phyloP scores from a whole-genome alignment of 257 asterid genomes.

The Solanum stenotomum region DNA sequence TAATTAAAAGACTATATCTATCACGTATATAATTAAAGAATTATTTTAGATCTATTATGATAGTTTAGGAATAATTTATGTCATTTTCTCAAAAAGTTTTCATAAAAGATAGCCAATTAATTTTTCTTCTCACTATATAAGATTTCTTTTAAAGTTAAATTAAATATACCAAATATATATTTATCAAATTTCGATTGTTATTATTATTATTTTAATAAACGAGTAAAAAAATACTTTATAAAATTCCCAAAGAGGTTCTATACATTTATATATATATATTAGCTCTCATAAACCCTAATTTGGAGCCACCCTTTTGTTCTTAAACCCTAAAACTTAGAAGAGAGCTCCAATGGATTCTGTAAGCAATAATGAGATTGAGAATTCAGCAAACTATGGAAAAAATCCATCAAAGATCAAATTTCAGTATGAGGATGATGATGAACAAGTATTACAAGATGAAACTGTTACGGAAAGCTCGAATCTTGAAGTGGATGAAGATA shows the following conservation, averaged over 20 bases:
- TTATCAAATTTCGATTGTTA: not conserved
- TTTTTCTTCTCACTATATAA: too few species aligned
- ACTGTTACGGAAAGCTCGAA: conserved; percentile 48
- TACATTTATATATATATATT: not conserved
- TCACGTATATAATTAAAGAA: fast-evolving
- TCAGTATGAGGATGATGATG: conserved; percentile 13
- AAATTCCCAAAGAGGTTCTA: not conserved
- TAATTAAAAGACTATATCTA: too few species aligned
- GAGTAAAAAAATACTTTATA: not conserved
- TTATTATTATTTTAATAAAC: not conserved
- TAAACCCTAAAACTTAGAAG: not conserved
- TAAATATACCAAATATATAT: too few species aligned
- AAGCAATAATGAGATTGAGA: not conserved
- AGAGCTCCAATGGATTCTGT: not conserved
- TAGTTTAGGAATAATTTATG: not conserved
- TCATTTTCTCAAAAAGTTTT: not conserved
- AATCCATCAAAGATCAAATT: conserved; percentile 16
- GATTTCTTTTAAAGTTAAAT: not conserved
- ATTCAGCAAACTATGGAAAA: not conserved
- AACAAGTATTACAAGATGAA: conserved; percentile 36
- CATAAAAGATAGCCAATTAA: too few species aligned
- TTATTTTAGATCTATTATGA: too few species aligned
- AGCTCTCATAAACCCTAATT: not conserved
- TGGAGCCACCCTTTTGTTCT: not conserved
- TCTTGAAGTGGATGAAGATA: conserved; percentile 55